phyloP scores from a whole-genome alignment of 352 stramenopile species.

The Phytopythium cucurbitacearum region DNA sequence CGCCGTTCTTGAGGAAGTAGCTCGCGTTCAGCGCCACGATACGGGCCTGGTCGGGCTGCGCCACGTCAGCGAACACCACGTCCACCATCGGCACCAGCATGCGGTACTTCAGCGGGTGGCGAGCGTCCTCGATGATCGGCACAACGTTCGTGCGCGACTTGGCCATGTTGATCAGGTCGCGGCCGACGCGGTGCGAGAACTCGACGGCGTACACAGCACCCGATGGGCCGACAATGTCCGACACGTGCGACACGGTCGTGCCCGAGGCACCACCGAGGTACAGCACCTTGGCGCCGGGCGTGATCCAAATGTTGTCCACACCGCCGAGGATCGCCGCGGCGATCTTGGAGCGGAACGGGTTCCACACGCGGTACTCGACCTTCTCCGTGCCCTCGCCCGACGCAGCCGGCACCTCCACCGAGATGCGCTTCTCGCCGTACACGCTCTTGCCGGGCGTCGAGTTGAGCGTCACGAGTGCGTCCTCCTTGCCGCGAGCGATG shows the following conservation, averaged over 20 bases:
- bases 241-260: constrained; percentile 99
- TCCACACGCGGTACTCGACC: constrained; percentile 99
- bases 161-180: constrained; percentile 99
- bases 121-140: constrained; percentile 99
- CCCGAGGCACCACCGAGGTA: constrained; percentile 98
- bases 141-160: constrained; percentile 99
- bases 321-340: constrained; percentile 98
- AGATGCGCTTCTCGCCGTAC: constrained; percentile 99
- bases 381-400: constrained; percentile 92
- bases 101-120: constrained; percentile 98
- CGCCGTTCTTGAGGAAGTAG: constrained; percentile 99
- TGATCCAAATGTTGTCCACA: constrained; percentile 99
- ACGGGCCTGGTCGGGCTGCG: constrained; percentile 98
- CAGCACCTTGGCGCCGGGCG: constrained; percentile 96
- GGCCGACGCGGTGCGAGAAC: constrained; percentile 98
- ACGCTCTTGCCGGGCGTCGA: constrained; percentile 98
- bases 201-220: constrained; percentile 99
- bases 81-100: constrained; percentile 99
- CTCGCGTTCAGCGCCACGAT: constrained; percentile 99
- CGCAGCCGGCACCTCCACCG: constrained; percentile 92
- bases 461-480: constrained; percentile 98
- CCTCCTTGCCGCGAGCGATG: constrained; percentile 98
- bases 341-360: constrained; percentile 99
- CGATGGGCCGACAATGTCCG: constrained; percentile 97
- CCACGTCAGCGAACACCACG: constrained; percentile 98